These are phyloP conservation scores for Penicillium salamii DNA, from an alignment of 495 filamentous ascomycete species.

Conservation along the genomic window DNA sequence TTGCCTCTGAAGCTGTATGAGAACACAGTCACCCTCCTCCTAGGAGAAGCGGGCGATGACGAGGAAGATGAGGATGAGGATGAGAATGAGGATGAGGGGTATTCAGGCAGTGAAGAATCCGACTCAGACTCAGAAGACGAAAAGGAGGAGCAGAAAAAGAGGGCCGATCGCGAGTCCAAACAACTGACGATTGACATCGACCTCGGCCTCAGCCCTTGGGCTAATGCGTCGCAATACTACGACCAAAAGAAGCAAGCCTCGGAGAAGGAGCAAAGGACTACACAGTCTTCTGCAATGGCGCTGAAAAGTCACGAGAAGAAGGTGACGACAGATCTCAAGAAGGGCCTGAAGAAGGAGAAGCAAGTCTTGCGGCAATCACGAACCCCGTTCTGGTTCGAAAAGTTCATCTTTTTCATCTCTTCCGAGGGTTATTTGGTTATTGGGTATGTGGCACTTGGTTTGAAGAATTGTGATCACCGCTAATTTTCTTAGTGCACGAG, in stretches of 20 bases:
- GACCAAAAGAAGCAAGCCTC: slow-evolving; percentile 80
- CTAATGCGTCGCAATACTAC: slow-evolving; percentile 89
- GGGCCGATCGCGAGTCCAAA: slow-evolving; percentile 27
- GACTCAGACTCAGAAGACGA: slow-evolving; percentile 60
- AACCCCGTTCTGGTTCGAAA: slow-evolving; percentile 90
- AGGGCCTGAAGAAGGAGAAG: slow-evolving; percentile 88
- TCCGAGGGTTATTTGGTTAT: slow-evolving; percentile 94
- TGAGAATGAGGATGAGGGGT: slow-evolving; percentile 52
- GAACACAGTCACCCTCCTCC: slow-evolving; percentile 78
- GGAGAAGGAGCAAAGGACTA: slow-evolving; percentile 81
- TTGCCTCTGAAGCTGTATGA: slow-evolving; percentile 85
- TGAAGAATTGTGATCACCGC: neutral
- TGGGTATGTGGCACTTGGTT: slow-evolving; percentile 31
- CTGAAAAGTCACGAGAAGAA: slow-evolving; percentile 88
- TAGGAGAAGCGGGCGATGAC: slow-evolving; percentile 66
- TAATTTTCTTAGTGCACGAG: slow-evolving; percentile 58
- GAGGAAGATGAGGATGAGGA: slow-evolving; percentile 58
- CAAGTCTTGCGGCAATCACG: slow-evolving; percentile 78
- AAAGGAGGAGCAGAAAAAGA: slow-evolving; percentile 29
- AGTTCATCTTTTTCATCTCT: slow-evolving; percentile 91
- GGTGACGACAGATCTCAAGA: slow-evolving; percentile 78
- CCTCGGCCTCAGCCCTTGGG: slow-evolving; percentile 75
- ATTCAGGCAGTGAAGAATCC: slow-evolving; percentile 59
- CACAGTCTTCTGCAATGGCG: slow-evolving; percentile 77
- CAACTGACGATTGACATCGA: slow-evolving; percentile 76